Conservation (phyloP, 805 yeast species). For the Babjeviella inositovora region DNA sequence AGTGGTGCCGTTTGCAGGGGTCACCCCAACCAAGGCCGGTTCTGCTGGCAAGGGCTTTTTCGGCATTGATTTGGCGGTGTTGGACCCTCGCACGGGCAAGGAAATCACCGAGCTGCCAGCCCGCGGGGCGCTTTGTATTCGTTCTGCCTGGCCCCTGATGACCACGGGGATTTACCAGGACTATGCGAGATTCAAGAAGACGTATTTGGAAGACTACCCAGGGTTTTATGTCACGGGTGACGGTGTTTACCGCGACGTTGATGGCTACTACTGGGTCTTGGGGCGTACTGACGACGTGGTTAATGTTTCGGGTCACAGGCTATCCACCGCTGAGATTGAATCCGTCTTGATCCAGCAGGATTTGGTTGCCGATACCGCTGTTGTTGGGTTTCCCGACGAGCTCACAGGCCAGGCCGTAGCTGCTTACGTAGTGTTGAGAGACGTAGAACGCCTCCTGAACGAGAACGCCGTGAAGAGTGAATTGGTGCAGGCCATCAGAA, state of each 20-base stretch:
- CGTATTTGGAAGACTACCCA: constrained; percentile 85
- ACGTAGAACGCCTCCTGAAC: constrained; percentile 14
- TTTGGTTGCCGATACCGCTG: constrained; percentile 88
- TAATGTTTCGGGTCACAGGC: constrained; percentile 93
- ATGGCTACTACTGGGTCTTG: constrained; percentile 94
- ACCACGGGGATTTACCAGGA: constrained; percentile 90
- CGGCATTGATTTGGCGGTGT: constrained; percentile 80
- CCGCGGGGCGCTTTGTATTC: constrained; percentile 90
- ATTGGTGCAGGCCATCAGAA: constrained; percentile 24
- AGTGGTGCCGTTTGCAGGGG: constrained; percentile 90
- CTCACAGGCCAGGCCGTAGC: constrained; percentile 96
- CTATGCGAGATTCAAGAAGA: constrained; percentile 74
- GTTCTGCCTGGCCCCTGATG: constrained; percentile 95
- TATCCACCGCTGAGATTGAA: constrained; percentile 97
- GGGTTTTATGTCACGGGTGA: constrained; percentile 95
- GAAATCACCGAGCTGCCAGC: constrained; percentile 79
- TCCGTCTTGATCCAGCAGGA: constrained; percentile 72
- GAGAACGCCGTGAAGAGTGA: constrained; percentile 20
- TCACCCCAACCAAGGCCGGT: constrained; percentile 92
- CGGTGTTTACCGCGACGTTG: constrained; percentile 95
- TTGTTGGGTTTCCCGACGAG: constrained; percentile 88
- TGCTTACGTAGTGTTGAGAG: constrained; percentile 81
- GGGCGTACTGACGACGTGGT: constrained; percentile 99
- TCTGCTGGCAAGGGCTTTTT: constrained; percentile 94
- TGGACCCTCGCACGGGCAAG: constrained; percentile 86